A percentile compares a stretch with the other conserved stretches of the same genome.
Evolutionary conservation across 768 basidiomycete genomes (phyloP).

Genomic region (Termitomyces sp.): DNA sequence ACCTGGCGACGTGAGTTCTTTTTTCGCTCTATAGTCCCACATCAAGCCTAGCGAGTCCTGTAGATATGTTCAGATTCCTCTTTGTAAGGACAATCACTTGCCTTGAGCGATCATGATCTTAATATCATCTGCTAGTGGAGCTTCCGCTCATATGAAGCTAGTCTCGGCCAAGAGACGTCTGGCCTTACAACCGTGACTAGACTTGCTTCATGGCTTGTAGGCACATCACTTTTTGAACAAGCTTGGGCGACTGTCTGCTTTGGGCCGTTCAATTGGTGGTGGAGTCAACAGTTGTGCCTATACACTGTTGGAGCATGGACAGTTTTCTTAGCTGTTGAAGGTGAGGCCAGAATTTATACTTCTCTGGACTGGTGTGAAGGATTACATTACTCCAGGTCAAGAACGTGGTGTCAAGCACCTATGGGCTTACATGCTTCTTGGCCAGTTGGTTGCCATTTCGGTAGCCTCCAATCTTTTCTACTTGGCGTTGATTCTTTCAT

Average conservation of each 20-base stretch:
- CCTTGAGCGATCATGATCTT: not conserved
- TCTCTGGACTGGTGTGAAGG: no score
- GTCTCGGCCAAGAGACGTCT: conserved; percentile 1
- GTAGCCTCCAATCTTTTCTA: conserved; percentile 63
- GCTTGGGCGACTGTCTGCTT: conserved; percentile 43
- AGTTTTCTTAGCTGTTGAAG: conserved; percentile 43
- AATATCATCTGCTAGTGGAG: conserved; percentile 38
- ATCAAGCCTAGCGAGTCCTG: not conserved
- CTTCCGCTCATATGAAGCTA: conserved; percentile 36
- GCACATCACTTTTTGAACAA: conserved; percentile 56
- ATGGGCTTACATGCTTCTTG: conserved; percentile 70
- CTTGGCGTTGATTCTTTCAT: conserved; percentile 36
- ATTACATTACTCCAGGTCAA: conserved; percentile 21
- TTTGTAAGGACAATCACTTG: conserved; percentile 13
- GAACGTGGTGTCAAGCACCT: conserved; percentile 37
- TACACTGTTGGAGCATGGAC: conserved; percentile 57
- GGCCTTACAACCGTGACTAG: conserved; percentile 13
- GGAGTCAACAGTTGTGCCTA: conserved; percentile 59
- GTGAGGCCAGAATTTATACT: conserved; percentile 25
- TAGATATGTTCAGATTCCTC: conserved; percentile 30
- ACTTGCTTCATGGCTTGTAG: conserved; percentile 46
- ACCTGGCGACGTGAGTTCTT: conserved; percentile 30
- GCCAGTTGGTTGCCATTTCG: conserved; percentile 66
- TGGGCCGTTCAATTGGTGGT: conserved; percentile 57
- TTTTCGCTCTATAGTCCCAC: not conserved